These are phyloP conservation scores for Leptographium procerum DNA, from an alignment of 2,329 filamentous ascomycete species.

Conservation along the genomic window DNA sequence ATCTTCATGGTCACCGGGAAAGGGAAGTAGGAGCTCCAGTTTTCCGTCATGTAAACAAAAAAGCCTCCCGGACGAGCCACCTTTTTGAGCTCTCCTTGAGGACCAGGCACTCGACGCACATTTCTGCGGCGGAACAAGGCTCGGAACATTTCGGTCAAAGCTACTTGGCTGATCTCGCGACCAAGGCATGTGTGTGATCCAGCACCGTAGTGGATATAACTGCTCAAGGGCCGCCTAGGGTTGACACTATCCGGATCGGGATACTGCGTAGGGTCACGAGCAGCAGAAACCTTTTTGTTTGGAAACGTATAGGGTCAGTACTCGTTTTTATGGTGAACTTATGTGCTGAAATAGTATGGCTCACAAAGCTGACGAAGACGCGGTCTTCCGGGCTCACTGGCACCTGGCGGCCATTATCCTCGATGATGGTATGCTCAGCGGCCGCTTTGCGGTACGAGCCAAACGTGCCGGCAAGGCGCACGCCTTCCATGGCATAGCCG, in stretches of 20 bases:
- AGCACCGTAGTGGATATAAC: conserved; percentile 53
- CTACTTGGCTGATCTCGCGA: conserved; percentile 46
- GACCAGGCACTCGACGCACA: conserved; percentile 48
- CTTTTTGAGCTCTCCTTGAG: conserved; percentile 58
- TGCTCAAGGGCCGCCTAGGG: conserved; percentile 49
- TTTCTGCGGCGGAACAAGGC: conserved; percentile 50
- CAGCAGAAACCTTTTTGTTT: conserved; percentile 28
- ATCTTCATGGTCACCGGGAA: conserved; percentile 44
- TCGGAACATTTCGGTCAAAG: conserved; percentile 57
- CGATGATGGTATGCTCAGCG: conserved; percentile 29
- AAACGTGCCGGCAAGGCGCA: conserved; percentile 54
- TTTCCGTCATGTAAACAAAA: conserved; percentile 53
- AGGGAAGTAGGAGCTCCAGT: conserved; percentile 41
- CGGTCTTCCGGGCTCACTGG: conserved; percentile 43
- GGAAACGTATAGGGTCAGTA: not conserved
- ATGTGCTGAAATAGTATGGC: conserved; percentile 9
- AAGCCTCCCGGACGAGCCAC: conserved; percentile 42
- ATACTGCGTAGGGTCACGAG: conserved; percentile 47
- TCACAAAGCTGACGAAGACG: conserved; percentile 53
- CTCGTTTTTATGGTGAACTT: no score
- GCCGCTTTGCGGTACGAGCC: conserved; percentile 48
- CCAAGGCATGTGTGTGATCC: conserved; percentile 55
- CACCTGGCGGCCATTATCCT: conserved; percentile 41
- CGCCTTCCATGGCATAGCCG: conserved; percentile 60
- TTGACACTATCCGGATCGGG: conserved; percentile 49